Evolutionary conservation across 2,329 filamentous ascomycete genomes (phyloP).

Genomic region (Tolypocladium guangdongense): DNA sequence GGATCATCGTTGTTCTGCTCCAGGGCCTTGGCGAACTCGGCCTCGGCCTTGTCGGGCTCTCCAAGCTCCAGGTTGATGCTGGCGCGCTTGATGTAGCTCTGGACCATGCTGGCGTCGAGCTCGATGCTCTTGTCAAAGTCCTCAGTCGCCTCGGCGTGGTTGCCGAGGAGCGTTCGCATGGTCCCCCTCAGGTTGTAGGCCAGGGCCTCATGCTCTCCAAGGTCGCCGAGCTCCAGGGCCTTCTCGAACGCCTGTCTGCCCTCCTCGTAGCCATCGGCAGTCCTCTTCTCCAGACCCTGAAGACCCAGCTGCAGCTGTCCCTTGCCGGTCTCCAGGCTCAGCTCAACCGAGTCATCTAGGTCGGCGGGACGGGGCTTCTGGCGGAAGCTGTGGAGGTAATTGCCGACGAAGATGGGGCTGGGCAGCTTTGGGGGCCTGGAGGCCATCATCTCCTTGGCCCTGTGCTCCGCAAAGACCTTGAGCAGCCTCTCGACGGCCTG

Average conservation of each 20-base stretch:
- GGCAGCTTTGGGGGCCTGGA: slow-evolving; percentile 83
- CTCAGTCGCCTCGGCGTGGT: slow-evolving; percentile 68
- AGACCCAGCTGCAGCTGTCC: slow-evolving; percentile 80
- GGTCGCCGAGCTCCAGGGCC: slow-evolving; percentile 69
- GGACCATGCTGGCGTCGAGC: slow-evolving; percentile 75
- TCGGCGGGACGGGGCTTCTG: slow-evolving; percentile 67
- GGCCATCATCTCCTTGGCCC: slow-evolving; percentile 79
- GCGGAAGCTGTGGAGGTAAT: slow-evolving; percentile 98
- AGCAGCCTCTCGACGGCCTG: slow-evolving; percentile 84
- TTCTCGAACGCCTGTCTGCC: slow-evolving; percentile 78
- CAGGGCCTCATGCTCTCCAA: slow-evolving; percentile 76
- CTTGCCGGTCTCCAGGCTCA: slow-evolving; percentile 68
- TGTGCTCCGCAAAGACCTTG: slow-evolving; percentile 93
- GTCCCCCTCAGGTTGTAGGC: slow-evolving; percentile 96
- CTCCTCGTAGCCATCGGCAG: slow-evolving; percentile 83
- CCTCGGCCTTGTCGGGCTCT: slow-evolving; percentile 73
- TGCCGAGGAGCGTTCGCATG: slow-evolving; percentile 84
- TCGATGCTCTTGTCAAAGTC: slow-evolving; percentile 92
- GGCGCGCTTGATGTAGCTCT: slow-evolving; percentile 97
- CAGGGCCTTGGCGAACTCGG: slow-evolving; percentile 79
- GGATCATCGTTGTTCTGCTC: slow-evolving; percentile 79
- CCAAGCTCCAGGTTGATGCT: slow-evolving; percentile 95
- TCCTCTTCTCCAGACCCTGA: slow-evolving; percentile 71
- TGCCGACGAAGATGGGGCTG: slow-evolving; percentile 92
- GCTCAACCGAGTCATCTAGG: slow-evolving; percentile 69